These are phyloP conservation scores for Exophiala lecanii-corni DNA, from an alignment of 2,329 filamentous ascomycete genomes.

Conservation along the genomic window DNA sequence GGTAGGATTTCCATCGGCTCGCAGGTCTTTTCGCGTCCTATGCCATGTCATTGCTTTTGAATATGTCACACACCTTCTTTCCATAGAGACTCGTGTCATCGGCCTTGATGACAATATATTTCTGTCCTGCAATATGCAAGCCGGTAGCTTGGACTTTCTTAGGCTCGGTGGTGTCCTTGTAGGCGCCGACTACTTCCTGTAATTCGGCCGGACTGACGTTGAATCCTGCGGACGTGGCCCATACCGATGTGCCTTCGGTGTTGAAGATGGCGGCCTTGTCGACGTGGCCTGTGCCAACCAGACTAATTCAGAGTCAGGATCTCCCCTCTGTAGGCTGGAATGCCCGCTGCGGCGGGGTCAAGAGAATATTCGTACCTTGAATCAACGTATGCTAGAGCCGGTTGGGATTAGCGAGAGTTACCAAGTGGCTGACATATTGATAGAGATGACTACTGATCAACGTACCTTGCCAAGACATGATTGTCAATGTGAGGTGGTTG, in stretches of 20 bases:
- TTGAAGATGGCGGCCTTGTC: constrained; percentile 84
- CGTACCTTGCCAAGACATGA: constrained; percentile 28
- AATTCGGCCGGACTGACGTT: constrained; percentile 59
- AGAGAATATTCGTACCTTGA: constrained; percentile 18
- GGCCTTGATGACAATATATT: constrained; percentile 71
- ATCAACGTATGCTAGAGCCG: constrained; percentile 24
- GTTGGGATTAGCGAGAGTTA: constrained; percentile 5
- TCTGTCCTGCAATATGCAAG: constrained; percentile 68
- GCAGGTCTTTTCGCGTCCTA: no score
- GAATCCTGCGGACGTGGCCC: constrained; percentile 69
- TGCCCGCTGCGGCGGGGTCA: not conserved
- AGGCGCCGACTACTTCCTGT: constrained; percentile 48
- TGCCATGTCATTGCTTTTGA: no score
- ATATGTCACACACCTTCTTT: constrained; percentile 69
- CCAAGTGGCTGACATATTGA: not conserved
- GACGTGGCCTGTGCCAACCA: constrained; percentile 72
- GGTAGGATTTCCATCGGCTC: no score
- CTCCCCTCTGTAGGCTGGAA: constrained; percentile 2
- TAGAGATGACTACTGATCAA: not conserved
- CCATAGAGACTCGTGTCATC: constrained; percentile 78
- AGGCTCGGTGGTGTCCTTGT: constrained; percentile 51
- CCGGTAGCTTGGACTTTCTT: constrained; percentile 68
- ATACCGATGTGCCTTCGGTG: constrained; percentile 71
- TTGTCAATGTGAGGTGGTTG: constrained; percentile 8
- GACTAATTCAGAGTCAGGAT: constrained; percentile 48